These are phyloP conservation scores for Pseudohalonectria lignicola DNA, from an alignment of 2,329 filamentous ascomycete species.

Conservation along the genomic window DNA sequence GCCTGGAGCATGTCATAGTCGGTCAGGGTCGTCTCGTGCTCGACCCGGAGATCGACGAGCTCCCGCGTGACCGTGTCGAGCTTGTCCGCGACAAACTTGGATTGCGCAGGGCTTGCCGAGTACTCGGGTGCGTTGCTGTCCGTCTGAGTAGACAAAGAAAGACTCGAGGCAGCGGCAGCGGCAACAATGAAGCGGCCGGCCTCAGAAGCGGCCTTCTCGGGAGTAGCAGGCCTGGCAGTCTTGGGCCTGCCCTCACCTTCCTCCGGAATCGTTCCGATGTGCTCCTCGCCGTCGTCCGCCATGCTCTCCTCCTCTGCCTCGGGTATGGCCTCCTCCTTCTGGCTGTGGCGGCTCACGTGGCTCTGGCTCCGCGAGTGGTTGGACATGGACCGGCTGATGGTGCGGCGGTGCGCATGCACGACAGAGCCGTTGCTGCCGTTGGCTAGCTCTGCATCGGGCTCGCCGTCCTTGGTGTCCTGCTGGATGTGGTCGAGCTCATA, in stretches of 20 bases:
- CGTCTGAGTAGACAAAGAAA: not conserved
- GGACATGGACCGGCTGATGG: slow-evolving; percentile 24
- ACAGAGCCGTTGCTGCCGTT: slow-evolving; percentile 21
- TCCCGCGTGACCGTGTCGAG: slow-evolving; percentile 86
- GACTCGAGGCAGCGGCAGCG: slow-evolving; percentile 2
- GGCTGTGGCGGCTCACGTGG: slow-evolving; percentile 40
- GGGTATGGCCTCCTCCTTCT: slow-evolving; percentile 41
- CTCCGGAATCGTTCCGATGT: slow-evolving; percentile 13
- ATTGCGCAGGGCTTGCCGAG: slow-evolving; percentile 63
- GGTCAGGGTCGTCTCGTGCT: slow-evolving; percentile 74
- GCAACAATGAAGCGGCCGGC: too few species aligned
- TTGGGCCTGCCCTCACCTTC: slow-evolving; percentile 11
- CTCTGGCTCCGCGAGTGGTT: slow-evolving; percentile 44
- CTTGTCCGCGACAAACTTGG: slow-evolving; percentile 81
- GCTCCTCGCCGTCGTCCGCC: slow-evolving; percentile 18
- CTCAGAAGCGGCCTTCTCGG: not conserved
- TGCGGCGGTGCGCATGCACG: slow-evolving; percentile 31
- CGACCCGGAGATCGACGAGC: slow-evolving; percentile 77
- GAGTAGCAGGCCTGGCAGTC: too few species aligned
- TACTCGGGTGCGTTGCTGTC: slow-evolving; percentile 22
- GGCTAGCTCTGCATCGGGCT: slow-evolving; percentile 22
- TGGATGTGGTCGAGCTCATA: slow-evolving; percentile 79
- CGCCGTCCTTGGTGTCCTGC: slow-evolving; percentile 36
- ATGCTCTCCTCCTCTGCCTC: slow-evolving; percentile 35
- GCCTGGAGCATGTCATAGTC: slow-evolving; percentile 73